These are phyloP conservation scores for Aspergillus sp. DNA, from an alignment of 2,329 filamentous ascomycete genomes.

Conservation along the genomic window DNA sequence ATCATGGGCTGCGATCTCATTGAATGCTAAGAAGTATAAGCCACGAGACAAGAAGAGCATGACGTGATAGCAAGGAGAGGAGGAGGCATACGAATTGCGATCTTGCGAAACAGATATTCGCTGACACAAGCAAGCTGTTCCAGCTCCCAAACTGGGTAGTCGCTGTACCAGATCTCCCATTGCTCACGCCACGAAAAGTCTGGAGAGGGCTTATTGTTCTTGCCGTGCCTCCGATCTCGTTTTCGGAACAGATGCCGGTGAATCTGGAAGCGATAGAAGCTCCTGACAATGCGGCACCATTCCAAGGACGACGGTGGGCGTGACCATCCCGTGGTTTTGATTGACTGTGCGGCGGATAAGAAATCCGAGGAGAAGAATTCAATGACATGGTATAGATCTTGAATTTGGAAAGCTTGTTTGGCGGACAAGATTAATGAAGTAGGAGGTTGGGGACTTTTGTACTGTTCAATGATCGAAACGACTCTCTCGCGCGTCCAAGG, in stretches of 20 bases:
- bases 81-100: background rate
- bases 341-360: background rate
- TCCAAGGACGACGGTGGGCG: background rate
- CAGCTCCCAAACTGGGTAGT: slow-evolving; percentile 7
- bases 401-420: background rate
- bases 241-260: slow-evolving; percentile 5
- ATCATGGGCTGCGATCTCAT: background rate
- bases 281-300: slow-evolving; percentile 4
- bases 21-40: background rate
- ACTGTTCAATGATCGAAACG: background rate
- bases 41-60: background rate
- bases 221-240: background rate
- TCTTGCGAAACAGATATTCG: slow-evolving; percentile 7
- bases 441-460: background rate
- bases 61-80: background rate
- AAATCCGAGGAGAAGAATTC: background rate
- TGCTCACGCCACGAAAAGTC: slow-evolving; percentile 2
- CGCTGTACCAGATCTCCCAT: background rate
- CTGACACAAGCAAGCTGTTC: slow-evolving; percentile 4
- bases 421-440: background rate
- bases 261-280: slow-evolving; percentile 7
- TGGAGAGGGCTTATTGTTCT: background rate
- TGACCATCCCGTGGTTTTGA: background rate
- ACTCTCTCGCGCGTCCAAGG: background rate
- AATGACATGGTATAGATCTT: background rate